A percentile compares a stretch with the other conserved stretches of the same genome.
phyloP scores from a whole-genome alignment of 2,329 filamentous ascomycete genomes.

The Ceratocystis papillata region DNA sequence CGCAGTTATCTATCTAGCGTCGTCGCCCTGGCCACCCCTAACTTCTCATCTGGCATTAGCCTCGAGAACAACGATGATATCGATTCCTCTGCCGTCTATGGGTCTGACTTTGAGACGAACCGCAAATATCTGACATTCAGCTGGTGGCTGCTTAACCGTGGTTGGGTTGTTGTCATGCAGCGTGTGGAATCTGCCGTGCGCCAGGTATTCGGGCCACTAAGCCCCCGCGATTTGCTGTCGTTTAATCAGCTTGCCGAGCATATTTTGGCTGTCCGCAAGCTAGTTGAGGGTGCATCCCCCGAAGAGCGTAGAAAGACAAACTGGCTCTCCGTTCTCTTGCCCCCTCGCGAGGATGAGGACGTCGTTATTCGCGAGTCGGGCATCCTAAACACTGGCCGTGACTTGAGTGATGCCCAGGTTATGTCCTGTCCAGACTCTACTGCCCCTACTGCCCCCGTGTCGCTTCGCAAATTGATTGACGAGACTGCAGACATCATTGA shows the following conservation, averaged over 20 bases:
- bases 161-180: slow-evolving; percentile 72
- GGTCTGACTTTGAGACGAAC: slow-evolving; percentile 93
- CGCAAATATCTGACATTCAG: slow-evolving; percentile 89
- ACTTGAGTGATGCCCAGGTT: not conserved
- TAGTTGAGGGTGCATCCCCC: slow-evolving; percentile 57
- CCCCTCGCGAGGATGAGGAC: slow-evolving; percentile 65
- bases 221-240: slow-evolving; percentile 77
- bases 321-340: slow-evolving; percentile 80
- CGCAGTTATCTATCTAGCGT: slow-evolving; percentile 94
- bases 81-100: slow-evolving; percentile 67
- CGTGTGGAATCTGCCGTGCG: slow-evolving; percentile 78
- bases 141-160: slow-evolving; percentile 92
- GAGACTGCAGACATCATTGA: slow-evolving; percentile 95
- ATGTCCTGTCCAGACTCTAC: slow-evolving; percentile 28
- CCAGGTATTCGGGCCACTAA: slow-evolving; percentile 79
- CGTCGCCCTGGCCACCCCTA: slow-evolving; percentile 72
- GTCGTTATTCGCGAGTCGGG: slow-evolving; percentile 79
- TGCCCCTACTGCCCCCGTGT: slow-evolving; percentile 26
- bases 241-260: slow-evolving; percentile 70
- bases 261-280: slow-evolving; percentile 70
- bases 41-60: slow-evolving; percentile 64
- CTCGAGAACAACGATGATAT: slow-evolving; percentile 92
- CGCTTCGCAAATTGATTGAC: slow-evolving; percentile 75
- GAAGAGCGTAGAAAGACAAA: slow-evolving; percentile 39
- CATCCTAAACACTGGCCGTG: slow-evolving; percentile 47